Evolutionary conservation across 345 rosid species (phyloP).

Genomic region (Microthlaspi erraticum): DNA sequence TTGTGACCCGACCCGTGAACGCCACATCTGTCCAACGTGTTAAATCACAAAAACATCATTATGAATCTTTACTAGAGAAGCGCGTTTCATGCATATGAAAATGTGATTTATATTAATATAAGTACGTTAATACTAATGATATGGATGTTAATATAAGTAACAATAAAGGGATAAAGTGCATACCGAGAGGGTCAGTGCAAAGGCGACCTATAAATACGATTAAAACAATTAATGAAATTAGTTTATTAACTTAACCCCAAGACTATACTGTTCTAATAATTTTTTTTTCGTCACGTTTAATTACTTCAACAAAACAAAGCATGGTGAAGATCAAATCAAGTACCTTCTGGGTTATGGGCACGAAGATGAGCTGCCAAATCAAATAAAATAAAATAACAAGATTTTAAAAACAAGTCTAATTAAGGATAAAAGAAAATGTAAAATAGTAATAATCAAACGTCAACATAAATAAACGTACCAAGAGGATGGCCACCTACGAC

Average conservation of each 20-base stretch:
- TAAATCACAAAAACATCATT: not conserved
- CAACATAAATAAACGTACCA: not conserved
- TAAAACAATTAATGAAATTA: not conserved
- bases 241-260: not conserved
- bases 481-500: conserved; percentile 3
- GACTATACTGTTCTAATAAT: too few relatives aligned
- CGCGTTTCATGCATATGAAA: not conserved
- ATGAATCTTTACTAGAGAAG: too few relatives aligned
- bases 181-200: conserved; percentile 28
- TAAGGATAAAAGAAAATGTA: too few relatives aligned
- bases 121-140: not conserved
- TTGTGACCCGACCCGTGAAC: conserved; percentile 5
- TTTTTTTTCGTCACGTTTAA: not conserved
- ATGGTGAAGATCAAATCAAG: not conserved
- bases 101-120: not conserved
- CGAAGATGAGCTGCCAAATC: conserved; percentile 25
- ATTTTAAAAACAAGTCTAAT: not conserved
- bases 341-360: conserved; percentile 15
- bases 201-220: conserved; percentile 3
- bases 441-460: not conserved
- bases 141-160: not conserved
- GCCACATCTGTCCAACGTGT: conserved; percentile 28
- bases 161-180: conserved; percentile 1
- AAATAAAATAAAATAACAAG: not conserved
- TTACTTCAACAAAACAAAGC: too few relatives aligned